These are phyloP conservation scores for Casuarina cunninghamiana DNA, from an alignment of 306 rosid species.

Conservation along the genomic window DNA sequence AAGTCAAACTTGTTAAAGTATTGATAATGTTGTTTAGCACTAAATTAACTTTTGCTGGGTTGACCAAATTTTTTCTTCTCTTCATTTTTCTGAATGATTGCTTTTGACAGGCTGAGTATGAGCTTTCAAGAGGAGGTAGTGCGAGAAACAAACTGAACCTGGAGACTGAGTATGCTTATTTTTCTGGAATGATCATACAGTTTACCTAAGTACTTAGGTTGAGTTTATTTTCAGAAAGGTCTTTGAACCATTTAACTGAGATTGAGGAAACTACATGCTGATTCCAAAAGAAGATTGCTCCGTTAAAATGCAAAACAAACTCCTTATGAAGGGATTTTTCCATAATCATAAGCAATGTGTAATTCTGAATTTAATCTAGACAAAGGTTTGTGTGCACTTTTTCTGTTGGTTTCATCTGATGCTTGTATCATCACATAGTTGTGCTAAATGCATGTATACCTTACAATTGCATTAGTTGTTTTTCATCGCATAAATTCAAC, in stretches of 20 bases:
- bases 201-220: conserved; percentile 1
- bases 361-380: not conserved
- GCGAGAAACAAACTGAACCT: conserved; percentile 63
- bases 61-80: conserved; percentile 13
- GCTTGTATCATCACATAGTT: conserved; percentile 2
- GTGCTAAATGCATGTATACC: not conserved
- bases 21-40: not conserved
- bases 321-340: not conserved
- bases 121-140: conserved; percentile 49
- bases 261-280: not conserved
- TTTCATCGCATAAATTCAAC: conserved; percentile 20
- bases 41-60: conserved; percentile 16
- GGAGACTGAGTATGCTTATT: conserved; percentile 66
- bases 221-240: conserved; percentile 5
- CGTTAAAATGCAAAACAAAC: conserved; percentile 1
- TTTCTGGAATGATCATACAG: conserved; percentile 18
- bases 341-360: not conserved
- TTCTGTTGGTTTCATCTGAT: conserved; percentile 2
- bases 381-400: not conserved
- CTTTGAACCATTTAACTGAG: conserved; percentile 3
- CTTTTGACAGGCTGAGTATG: conserved; percentile 72
- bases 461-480: not conserved
- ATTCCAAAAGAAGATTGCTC: not conserved
- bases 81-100: conserved; percentile 23
- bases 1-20: not conserved